These are phyloP conservation scores for Amanita subjunquillea DNA, from an alignment of 768 basidiomycete genomes.

Conservation along the genomic window DNA sequence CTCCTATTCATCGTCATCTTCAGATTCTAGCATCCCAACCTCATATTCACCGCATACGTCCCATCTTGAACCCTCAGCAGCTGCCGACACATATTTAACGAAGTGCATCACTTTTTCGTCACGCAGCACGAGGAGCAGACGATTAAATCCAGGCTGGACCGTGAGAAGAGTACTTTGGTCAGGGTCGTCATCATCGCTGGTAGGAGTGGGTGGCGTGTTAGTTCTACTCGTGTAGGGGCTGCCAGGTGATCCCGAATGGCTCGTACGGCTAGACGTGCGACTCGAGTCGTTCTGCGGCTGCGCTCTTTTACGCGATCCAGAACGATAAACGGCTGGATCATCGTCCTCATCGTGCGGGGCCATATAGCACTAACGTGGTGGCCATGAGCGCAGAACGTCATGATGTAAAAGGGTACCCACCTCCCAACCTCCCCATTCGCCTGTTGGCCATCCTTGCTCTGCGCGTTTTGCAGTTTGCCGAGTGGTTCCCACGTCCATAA, in stretches of 20 bases:
- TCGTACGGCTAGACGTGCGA: neutral
- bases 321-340: slow-evolving; percentile 89
- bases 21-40: slow-evolving; percentile 69
- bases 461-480: slow-evolving; percentile 8
- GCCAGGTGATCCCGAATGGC: neutral
- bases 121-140: slow-evolving; percentile 77
- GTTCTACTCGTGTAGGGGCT: neutral
- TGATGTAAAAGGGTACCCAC: slow-evolving; percentile 26
- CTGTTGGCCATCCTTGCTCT: slow-evolving; percentile 50
- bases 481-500: slow-evolving; percentile 15
- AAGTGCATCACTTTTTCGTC: slow-evolving; percentile 93
- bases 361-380: slow-evolving; percentile 71
- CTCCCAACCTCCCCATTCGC: slow-evolving; percentile 93
- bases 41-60: slow-evolving; percentile 91
- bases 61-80: slow-evolving; percentile 87
- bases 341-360: slow-evolving; percentile 91
- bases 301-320: slow-evolving; percentile 37
- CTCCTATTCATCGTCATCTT: slow-evolving; percentile 21
- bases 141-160: slow-evolving; percentile 85
- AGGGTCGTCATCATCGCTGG: slow-evolving; percentile 13
- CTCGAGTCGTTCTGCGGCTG: slow-evolving; percentile 11
- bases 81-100: slow-evolving; percentile 89
- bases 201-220: slow-evolving; percentile 2
- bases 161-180: slow-evolving; percentile 77
- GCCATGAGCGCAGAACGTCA: neutral